These are phyloP conservation scores for Tardiomyces blankii DNA, from an alignment of 1,139 yeast species.

Conservation along the genomic window DNA sequence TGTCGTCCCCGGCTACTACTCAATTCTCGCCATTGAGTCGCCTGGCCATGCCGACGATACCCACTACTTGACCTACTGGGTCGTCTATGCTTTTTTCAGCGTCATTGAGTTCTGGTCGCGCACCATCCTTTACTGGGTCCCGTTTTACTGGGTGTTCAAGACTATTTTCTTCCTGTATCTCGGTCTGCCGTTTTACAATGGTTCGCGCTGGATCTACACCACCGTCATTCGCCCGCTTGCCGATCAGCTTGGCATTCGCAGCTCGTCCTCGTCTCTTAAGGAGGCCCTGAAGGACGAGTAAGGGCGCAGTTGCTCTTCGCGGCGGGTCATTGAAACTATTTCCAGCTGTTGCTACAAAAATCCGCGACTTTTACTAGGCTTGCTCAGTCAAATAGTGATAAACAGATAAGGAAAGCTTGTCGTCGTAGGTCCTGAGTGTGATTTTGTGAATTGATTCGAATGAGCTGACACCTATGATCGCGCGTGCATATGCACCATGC, in stretches of 20 bases:
- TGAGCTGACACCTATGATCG: too few species aligned
- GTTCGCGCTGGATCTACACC: slow-evolving; percentile 64
- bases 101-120: slow-evolving; percentile 94
- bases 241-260: slow-evolving; percentile 34
- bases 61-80: slow-evolving; percentile 90
- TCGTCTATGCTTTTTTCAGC: slow-evolving; percentile 82
- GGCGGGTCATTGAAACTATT: too few species aligned
- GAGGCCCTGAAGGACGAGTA: not conserved
- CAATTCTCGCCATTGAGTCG: slow-evolving; percentile 76
- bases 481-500: too few species aligned
- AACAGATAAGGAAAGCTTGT: too few species aligned
- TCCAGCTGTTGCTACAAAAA: too few species aligned
- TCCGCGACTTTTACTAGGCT: too few species aligned
- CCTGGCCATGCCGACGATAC: slow-evolving; percentile 62
- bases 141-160: slow-evolving; percentile 92
- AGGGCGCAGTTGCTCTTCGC: not conserved
- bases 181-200: slow-evolving; percentile 80
- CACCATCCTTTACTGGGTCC: slow-evolving; percentile 86
- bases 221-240: slow-evolving; percentile 62
- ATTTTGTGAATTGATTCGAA: too few species aligned
- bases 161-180: slow-evolving; percentile 79
- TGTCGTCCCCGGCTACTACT: slow-evolving; percentile 81
- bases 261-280: slow-evolving; percentile 3
- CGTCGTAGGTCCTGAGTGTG: too few species aligned
- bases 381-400: too few species aligned